These are phyloP conservation scores for Davidsoniella neocaledoniae DNA, from an alignment of 2,329 filamentous ascomycete species.

Conservation along the genomic window DNA sequence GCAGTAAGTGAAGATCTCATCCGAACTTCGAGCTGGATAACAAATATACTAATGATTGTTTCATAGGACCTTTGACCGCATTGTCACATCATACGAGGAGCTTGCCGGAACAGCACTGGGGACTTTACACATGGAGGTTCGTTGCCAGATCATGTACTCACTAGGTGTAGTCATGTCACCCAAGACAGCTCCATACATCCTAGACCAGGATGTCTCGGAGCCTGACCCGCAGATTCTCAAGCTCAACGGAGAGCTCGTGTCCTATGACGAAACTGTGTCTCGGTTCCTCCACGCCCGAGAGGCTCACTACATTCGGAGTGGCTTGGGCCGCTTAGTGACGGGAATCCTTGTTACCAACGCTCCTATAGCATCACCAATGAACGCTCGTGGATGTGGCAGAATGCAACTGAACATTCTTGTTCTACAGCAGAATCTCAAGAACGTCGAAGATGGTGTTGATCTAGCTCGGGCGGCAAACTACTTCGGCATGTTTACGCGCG, in stretches of 20 bases:
- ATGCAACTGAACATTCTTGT: constrained; percentile 88
- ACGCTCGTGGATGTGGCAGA: constrained; percentile 62
- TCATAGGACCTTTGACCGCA: constrained; percentile 63
- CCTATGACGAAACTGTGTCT: constrained; percentile 69
- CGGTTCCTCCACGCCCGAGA: constrained; percentile 56
- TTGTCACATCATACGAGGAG: constrained; percentile 66
- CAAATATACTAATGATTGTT: constrained; percentile 15
- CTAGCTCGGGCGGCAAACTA: constrained; percentile 48
- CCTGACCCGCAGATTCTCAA: constrained; percentile 66
- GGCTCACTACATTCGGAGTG: constrained; percentile 56
- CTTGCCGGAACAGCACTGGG: constrained; percentile 65
- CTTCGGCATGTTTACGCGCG: constrained; percentile 50
- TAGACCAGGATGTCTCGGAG: constrained; percentile 57
- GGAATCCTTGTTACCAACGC: constrained; percentile 59
- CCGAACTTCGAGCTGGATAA: not conserved
- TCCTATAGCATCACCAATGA: constrained; percentile 62
- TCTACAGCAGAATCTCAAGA: constrained; percentile 90
- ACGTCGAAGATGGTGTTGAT: constrained; percentile 58
- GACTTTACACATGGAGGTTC: constrained; percentile 76
- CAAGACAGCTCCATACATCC: constrained; percentile 42
- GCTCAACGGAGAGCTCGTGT: constrained; percentile 70
- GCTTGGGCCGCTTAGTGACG: constrained; percentile 65
- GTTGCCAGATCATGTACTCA: constrained; percentile 71
- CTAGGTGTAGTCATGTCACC: constrained; percentile 47
- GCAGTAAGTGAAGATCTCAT: constrained; percentile 35